Conservation (phyloP, 495 filamentous ascomycete species). For the Oidiodendron maius region DNA sequence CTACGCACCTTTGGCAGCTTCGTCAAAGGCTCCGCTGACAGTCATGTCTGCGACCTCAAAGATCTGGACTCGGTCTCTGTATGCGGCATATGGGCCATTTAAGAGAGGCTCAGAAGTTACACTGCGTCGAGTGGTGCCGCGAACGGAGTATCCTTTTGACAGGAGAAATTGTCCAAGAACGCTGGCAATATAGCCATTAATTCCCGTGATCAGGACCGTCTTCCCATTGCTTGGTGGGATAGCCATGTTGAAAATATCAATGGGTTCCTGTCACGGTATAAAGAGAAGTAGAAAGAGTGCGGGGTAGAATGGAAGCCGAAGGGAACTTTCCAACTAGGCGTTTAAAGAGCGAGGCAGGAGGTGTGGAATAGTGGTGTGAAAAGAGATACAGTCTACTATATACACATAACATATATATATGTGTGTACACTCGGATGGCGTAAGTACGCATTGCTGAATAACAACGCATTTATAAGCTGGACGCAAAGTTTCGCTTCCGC, state of each 20-base stretch:
- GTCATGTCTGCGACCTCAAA: constrained; percentile 26
- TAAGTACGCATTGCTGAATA: too few species aligned
- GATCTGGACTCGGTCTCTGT: constrained; percentile 18
- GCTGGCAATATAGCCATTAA: constrained; percentile 28
- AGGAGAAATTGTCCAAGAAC: constrained; percentile 18
- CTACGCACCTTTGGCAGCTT: constrained; percentile 23
- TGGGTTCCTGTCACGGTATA: too few species aligned
- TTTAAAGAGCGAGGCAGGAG: too few species aligned
- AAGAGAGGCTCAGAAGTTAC: constrained; percentile 17
- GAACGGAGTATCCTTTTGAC: constrained; percentile 21
- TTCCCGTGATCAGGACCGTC: constrained; percentile 24
- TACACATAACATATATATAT: too few species aligned
- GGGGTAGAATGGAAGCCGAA: too few species aligned
- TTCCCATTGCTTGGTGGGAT: constrained; percentile 20
- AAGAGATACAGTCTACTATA: too few species aligned
- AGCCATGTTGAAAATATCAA: constrained; percentile 4
- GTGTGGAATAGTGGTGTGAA: too few species aligned
- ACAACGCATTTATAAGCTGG: too few species aligned
- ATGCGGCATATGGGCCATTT: constrained; percentile 21
- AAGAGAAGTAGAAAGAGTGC: too few species aligned
- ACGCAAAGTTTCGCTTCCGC: too few species aligned
- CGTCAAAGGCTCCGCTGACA: constrained; percentile 23
- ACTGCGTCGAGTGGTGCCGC: constrained; percentile 21
- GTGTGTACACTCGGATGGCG: too few species aligned
- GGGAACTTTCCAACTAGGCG: too few species aligned